Evolutionary conservation across 495 filamentous ascomycete genomes (phyloP).

Genomic region (Apodospora peruviana): DNA sequence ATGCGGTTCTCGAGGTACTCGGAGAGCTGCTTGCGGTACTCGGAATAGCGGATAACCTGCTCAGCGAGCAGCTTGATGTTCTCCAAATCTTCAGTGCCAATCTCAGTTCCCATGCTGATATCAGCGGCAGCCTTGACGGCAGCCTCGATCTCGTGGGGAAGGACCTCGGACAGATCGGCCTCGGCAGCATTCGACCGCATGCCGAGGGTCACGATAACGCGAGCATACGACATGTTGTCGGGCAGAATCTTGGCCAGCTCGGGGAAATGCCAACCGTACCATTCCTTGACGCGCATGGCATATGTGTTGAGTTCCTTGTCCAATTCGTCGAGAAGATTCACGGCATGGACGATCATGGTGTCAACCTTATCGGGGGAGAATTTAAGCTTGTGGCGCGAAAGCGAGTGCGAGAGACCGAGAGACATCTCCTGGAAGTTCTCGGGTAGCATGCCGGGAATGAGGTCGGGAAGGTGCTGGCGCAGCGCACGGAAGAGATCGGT

Average conservation of each 20-base stretch:
- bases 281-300: slow-evolving; percentile 98
- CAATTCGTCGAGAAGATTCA: slow-evolving; percentile 86
- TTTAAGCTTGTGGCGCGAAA: slow-evolving; percentile 97
- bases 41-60: slow-evolving; percentile 85
- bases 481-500: slow-evolving; percentile 89
- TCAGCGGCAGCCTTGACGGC: slow-evolving; percentile 92
- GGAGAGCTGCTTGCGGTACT: slow-evolving; percentile 82
- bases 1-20: slow-evolving; percentile 88
- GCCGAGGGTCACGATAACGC: slow-evolving; percentile 80
- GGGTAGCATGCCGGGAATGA: slow-evolving; percentile 84
- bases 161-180: slow-evolving; percentile 80
- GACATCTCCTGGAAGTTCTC: slow-evolving; percentile 88
- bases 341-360: slow-evolving; percentile 98
- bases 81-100: slow-evolving; percentile 79
- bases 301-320: slow-evolving; percentile 99
- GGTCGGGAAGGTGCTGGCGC: slow-evolving; percentile 78
- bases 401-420: slow-evolving; percentile 90
- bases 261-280: slow-evolving; percentile 99
- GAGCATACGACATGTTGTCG: slow-evolving; percentile 93
- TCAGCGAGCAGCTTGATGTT: slow-evolving; percentile 88
- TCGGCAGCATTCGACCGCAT: slow-evolving; percentile 71
- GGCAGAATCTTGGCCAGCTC: slow-evolving; percentile 95
- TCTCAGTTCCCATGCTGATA: slow-evolving; percentile 97
- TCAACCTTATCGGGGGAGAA: slow-evolving; percentile 99
- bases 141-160: slow-evolving; percentile 91